Conservation (phyloP, 331 rosid species). For the Acacia pycnantha region DNA sequence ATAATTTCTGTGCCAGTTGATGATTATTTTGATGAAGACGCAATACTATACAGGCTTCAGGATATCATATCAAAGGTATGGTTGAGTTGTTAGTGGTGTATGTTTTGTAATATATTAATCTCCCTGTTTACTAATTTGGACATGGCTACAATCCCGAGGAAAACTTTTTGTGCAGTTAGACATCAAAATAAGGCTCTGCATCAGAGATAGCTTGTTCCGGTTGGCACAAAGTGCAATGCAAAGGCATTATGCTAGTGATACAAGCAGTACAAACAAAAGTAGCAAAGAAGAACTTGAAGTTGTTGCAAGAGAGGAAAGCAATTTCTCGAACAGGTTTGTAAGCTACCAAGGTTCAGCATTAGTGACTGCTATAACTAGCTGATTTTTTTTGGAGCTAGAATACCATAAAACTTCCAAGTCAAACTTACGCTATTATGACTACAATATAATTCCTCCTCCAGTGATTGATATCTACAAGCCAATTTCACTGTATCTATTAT, state of each 20-base stretch:
- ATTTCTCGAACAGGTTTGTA: constrained; percentile 54
- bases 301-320: constrained; percentile 51
- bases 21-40: constrained; percentile 63
- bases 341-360: constrained; percentile 4
- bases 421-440: constrained; percentile 2
- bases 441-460: background rate
- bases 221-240: constrained; percentile 79
- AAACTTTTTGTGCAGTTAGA: constrained; percentile 76
- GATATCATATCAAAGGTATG: constrained; percentile 75
- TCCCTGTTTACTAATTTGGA: constrained; percentile 37
- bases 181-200: constrained; percentile 64
- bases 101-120: constrained; percentile 19
- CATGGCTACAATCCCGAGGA: constrained; percentile 46
- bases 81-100: constrained; percentile 23
- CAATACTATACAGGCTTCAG: constrained; percentile 66
- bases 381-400: background rate
- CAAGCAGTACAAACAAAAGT: constrained; percentile 58
- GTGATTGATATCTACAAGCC: background rate
- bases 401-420: background rate
- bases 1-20: constrained; percentile 54
- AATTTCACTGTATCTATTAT: background rate
- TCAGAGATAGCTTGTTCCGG: constrained; percentile 89
- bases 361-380: constrained; percentile 10
- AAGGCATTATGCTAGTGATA: constrained; percentile 62
- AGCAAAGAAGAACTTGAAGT: constrained; percentile 55